A percentile compares a stretch with the other conserved stretches of the same genome.
Conservation (phyloP, 2,329 filamentous ascomycete genomes). For the Aspergillus ibericus region DNA sequence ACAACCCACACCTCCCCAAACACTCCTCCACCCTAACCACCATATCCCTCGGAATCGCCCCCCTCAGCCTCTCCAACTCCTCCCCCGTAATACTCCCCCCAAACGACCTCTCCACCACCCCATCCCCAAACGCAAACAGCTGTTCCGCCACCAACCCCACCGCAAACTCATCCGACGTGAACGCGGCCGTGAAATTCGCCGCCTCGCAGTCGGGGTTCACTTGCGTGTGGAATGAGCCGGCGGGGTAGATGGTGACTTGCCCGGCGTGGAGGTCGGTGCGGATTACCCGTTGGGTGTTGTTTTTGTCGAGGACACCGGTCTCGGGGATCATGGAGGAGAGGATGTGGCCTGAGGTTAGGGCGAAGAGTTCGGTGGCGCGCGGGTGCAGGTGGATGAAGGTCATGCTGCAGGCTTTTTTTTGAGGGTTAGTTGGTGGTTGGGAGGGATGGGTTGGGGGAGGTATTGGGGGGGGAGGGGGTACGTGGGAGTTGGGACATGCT, state of each 20-base stretch:
- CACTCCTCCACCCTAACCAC: conserved; percentile 26
- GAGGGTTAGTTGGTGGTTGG: conserved; percentile 1
- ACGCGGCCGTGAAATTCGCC: conserved; percentile 25
- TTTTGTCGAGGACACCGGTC: conserved; percentile 12
- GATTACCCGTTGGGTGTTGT: conserved; percentile 22
- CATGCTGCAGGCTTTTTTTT: conserved; percentile 24
- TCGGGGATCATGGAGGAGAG: conserved; percentile 24
- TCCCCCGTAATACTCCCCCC: conserved; percentile 23
- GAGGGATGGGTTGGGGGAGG: background rate
- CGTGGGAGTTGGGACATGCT: conserved; percentile 21
- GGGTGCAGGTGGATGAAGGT: conserved; percentile 27
- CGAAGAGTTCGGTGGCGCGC: conserved; percentile 26
- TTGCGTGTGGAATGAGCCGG: conserved; percentile 28
- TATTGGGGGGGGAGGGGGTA: conserved; percentile 3
- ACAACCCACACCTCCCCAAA: conserved; percentile 24
- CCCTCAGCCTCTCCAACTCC: conserved; percentile 22
- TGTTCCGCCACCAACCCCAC: conserved; percentile 21
- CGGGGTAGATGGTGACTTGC: conserved; percentile 26
- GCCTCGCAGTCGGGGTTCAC: conserved; percentile 28
- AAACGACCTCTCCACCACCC: conserved; percentile 21
- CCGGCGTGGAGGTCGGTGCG: conserved; percentile 17
- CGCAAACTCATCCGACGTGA: conserved; percentile 24
- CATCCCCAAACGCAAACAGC: conserved; percentile 21
- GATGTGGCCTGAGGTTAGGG: conserved; percentile 18
- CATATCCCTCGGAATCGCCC: conserved; percentile 18